Base-by-base conservation (phyloP, 2,329 filamentous ascomycete genomes). In the Aspergillus sp. region DNA sequence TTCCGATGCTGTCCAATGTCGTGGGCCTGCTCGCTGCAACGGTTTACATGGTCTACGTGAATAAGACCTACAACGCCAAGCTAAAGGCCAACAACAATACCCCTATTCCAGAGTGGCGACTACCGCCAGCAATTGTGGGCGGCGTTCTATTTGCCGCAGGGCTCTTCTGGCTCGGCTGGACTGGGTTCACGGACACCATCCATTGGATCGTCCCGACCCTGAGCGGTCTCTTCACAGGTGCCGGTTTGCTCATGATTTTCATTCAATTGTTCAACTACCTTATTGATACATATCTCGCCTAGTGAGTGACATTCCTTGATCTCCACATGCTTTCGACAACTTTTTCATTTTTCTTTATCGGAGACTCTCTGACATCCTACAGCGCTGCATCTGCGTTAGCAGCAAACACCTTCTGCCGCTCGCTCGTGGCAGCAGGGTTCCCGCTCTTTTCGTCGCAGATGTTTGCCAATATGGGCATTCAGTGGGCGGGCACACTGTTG, bases 161-260 rank as follows among this genome's bases (percentile, higher is more conserved):
- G 1, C 61, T 76, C 1, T 76, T 77, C 51, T 77, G 71, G 74
- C 71, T 74, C 53, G 68, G 70, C 1, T 74, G 72, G 72, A 71
- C 71, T 0, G 69, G 65, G 2, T 72, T 66, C 39, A 71, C 60
- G 1, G 15, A 65, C 10, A 21, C 51, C 7, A 68, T 73, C 13
- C 71, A 68, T 52, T 74, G 71, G 71, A 66, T 65, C 8, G 67
- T 50, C 6, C 71, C 72, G 1, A 64, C 67, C 0, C 51, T 56
- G 0, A 57, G 66, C 5, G 69, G 70, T 0, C 54, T 71, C 2
- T 65, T 71, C 17, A 68, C 69, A 25, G 68, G 69, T 7, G 71
- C 72, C 38, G 72, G 71, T 0, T 54, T 72, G 3, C 23, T 73
- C 2, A 66, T 64, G n/a, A 70, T 73, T 8, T 75, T 73, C 23